Conservation (phyloP, 768 basidiomycete genomes). For the Exidia glandulosa region DNA sequence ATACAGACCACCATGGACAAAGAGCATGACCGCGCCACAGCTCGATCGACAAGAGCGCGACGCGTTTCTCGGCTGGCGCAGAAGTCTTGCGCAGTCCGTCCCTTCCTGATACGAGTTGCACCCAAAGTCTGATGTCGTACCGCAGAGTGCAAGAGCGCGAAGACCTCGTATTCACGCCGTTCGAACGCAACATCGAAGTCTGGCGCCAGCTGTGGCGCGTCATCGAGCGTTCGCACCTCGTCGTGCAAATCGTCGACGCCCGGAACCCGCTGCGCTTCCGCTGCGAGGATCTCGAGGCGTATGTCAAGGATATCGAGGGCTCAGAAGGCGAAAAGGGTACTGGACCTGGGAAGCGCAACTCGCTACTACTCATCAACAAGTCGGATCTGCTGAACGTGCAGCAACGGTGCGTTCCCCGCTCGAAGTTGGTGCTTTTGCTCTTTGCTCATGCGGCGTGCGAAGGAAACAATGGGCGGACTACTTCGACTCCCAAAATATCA, state of each 20-base stretch:
- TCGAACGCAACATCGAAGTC: conserved; percentile 95
- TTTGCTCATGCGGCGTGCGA: neutral
- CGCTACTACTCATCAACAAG: conserved; percentile 87
- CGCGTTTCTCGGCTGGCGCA: conserved; percentile 86
- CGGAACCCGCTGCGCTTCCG: conserved; percentile 88
- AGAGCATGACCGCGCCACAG: conserved; percentile 60
- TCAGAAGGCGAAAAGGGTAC: conserved; percentile 71
- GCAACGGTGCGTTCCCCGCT: conserved; percentile 50
- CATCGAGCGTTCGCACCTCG: conserved; percentile 83
- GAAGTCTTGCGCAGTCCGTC: conserved; percentile 81
- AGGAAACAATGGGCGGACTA: conserved; percentile 88
- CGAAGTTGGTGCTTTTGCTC: neutral
- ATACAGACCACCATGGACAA: conserved; percentile 73
- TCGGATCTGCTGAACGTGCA: conserved; percentile 78
- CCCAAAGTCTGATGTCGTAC: neutral
- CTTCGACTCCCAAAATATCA: conserved; percentile 63
- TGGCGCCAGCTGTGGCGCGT: conserved; percentile 99
- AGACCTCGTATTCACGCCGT: conserved; percentile 84
- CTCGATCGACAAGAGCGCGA: conserved; percentile 84
- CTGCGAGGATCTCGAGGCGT: conserved; percentile 82
- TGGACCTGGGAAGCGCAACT: conserved; percentile 55
- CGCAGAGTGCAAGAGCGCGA: conserved; percentile 77
- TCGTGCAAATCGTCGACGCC: conserved; percentile 94
- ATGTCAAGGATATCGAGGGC: conserved; percentile 77
- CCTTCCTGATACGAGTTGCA: neutral